Evolutionary conservation across 139 green algal genomes (phyloP).

Genomic region (Protoeuglena noctilucae): DNA sequence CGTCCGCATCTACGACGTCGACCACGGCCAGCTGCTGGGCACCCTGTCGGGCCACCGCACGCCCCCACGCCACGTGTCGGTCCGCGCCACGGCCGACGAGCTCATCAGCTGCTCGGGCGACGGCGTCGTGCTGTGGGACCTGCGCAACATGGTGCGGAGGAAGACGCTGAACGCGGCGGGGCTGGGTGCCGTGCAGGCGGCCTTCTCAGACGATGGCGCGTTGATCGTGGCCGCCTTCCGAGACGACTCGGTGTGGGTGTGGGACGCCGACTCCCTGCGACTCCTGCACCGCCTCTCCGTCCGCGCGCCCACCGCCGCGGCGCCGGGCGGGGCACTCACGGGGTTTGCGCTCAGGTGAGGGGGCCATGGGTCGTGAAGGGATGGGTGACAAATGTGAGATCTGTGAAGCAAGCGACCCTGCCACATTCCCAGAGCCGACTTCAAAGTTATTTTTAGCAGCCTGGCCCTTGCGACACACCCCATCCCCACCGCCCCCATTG

Average conservation of each 20-base stretch:
- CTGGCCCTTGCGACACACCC: too few relatives aligned
- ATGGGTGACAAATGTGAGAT: too few relatives aligned
- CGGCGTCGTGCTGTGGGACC: constrained; percentile 3
- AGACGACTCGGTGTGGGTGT: background rate
- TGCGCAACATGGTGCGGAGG: background rate
- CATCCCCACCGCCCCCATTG: too few relatives aligned
- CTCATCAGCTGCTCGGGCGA: constrained; percentile 1
- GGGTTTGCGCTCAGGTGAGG: background rate
- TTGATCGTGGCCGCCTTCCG: background rate
- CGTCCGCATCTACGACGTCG: constrained; percentile 3
- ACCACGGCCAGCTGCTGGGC: constrained; percentile 1
- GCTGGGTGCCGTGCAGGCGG: background rate
- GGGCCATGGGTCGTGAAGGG: too few relatives aligned
- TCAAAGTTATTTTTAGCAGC: too few relatives aligned
- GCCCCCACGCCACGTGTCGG: background rate
- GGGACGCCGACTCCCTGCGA: background rate
- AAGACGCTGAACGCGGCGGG: background rate
- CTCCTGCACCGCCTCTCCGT: background rate
- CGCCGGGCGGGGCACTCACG: background rate
- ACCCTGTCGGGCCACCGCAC: constrained; percentile 1
- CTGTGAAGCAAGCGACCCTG: too few relatives aligned
- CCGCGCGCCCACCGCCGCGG: too few relatives aligned
- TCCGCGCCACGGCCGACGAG: constrained; percentile 4
- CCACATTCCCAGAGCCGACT: too few relatives aligned
- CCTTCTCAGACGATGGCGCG: background rate